phyloP scores from a whole-genome alignment of 495 filamentous ascomycete species.

The Xylaria nigripes region DNA sequence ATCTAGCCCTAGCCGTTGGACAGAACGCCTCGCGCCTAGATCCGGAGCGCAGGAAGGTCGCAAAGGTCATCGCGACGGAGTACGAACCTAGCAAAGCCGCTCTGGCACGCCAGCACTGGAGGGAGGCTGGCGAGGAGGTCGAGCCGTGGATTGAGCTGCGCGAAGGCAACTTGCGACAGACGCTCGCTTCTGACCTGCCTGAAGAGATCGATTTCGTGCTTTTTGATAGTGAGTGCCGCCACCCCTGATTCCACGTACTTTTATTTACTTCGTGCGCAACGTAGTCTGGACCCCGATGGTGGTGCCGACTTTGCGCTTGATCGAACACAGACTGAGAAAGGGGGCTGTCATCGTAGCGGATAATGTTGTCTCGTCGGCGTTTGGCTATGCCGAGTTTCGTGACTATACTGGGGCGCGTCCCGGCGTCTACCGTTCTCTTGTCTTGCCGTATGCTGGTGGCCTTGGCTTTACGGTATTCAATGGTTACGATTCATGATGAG shows the following conservation, averaged over 20 bases:
- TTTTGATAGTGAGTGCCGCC: constrained; percentile 40
- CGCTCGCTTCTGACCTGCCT: constrained; percentile 33
- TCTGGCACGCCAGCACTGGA: constrained; percentile 41
- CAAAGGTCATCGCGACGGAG: constrained; percentile 47
- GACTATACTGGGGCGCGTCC: constrained; percentile 17
- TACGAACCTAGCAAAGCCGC: constrained; percentile 42
- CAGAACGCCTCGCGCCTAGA: constrained; percentile 22
- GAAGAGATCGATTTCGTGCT: constrained; percentile 44
- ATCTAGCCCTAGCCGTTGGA: constrained; percentile 47
- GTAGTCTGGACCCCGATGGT: constrained; percentile 48
- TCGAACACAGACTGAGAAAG: constrained; percentile 35
- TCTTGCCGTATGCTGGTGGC: constrained; percentile 26
- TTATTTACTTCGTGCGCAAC: too few relatives aligned
- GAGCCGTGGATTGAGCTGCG: constrained; percentile 42
- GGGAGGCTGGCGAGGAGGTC: constrained; percentile 35
- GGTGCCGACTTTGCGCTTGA: constrained; percentile 40
- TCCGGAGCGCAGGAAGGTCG: constrained; percentile 11
- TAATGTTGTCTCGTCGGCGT: constrained; percentile 32
- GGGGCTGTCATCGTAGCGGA: constrained; percentile 47
- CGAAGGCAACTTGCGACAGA: constrained; percentile 47
- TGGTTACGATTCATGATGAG: too few relatives aligned
- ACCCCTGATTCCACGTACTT: too few relatives aligned
- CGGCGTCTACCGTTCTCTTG: constrained; percentile 26
- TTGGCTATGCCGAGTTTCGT: constrained; percentile 28
- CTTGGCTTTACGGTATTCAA: constrained; percentile 27